Percentiles rank a stretch among this genome's conserved stretches.
Evolutionary conservation across 108 stramenopile species (phyloP).

Genomic region (Nannochloropsis salina): DNA sequence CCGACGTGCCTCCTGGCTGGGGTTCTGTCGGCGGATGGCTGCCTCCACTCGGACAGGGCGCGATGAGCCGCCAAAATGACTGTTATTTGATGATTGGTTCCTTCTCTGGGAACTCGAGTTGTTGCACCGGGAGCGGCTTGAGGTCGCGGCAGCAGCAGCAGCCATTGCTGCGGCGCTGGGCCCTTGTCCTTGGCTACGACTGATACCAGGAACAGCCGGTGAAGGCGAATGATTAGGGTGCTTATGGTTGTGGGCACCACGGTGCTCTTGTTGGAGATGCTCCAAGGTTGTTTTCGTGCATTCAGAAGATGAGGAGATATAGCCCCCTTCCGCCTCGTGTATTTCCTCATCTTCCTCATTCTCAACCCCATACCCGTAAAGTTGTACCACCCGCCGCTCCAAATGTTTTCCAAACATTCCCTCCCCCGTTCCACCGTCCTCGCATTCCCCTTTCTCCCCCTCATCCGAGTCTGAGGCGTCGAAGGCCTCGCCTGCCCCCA

Average conservation of each 20-base stretch:
- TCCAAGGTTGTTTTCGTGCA: background rate
- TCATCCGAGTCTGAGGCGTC: background rate
- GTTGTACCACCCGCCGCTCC: background rate
- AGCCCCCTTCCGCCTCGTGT: background rate
- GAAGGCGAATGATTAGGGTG: background rate
- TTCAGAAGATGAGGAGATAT: background rate
- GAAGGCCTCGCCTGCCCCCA: background rate
- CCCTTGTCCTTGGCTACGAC: background rate
- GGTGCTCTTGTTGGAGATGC: background rate
- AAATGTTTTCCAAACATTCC: background rate
- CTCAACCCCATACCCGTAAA: background rate
- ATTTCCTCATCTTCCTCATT: conserved; percentile 10
- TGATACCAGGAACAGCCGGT: background rate
- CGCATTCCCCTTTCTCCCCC: background rate
- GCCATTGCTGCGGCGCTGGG: background rate
- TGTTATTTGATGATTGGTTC: background rate
- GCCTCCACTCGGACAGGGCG: background rate
- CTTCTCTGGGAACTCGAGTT: background rate
- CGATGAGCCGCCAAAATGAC: background rate
- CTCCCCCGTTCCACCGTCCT: background rate
- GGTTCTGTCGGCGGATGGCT: background rate
- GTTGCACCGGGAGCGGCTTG: background rate
- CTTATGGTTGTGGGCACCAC: background rate
- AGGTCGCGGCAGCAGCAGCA: conserved; percentile 9
- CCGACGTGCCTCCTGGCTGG: background rate